phyloP scores from a whole-genome alignment of 495 filamentous ascomycete species.

The Xylaria longipes region DNA sequence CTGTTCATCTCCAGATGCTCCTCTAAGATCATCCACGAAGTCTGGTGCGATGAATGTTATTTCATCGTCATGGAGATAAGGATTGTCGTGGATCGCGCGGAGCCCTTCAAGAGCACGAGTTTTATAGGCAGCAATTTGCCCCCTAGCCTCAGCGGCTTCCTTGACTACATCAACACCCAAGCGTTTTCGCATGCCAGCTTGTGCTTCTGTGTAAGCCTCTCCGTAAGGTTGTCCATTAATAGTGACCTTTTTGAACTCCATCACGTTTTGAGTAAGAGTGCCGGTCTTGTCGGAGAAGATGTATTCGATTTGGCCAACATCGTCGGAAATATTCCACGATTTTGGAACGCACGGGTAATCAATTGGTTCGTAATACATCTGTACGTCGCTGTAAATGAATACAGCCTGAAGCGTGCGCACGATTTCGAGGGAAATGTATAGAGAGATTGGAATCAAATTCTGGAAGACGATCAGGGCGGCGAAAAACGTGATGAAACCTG shows the following conservation, averaged over 20 bases:
- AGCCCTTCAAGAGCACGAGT: slow-evolving; percentile 72
- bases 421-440: slow-evolving; percentile 98
- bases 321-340: slow-evolving; percentile 99
- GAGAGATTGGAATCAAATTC: slow-evolving; percentile 97
- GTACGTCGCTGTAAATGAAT: slow-evolving; percentile 95
- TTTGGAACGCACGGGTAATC: slow-evolving; percentile 96
- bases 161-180: slow-evolving; percentile 84
- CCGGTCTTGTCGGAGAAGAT: slow-evolving; percentile 99
- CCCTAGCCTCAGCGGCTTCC: slow-evolving; percentile 72
- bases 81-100: slow-evolving; percentile 82
- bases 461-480: slow-evolving; percentile 94
- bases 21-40: slow-evolving; percentile 80
- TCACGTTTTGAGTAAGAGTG: slow-evolving; percentile 97
- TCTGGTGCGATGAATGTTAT: slow-evolving; percentile 92
- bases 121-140: slow-evolving; percentile 81
- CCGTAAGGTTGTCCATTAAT: slow-evolving; percentile 95
- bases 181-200: slow-evolving; percentile 92
- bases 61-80: slow-evolving; percentile 87
- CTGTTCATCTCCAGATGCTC: slow-evolving; percentile 78
- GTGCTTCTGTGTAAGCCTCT: slow-evolving; percentile 96
- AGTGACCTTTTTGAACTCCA: slow-evolving; percentile 99
- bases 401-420: slow-evolving; percentile 90
- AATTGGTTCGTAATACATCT: slow-evolving; percentile 95
- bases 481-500: slow-evolving; percentile 96
- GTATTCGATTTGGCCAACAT: slow-evolving; percentile 98